Conservation (phyloP, 768 basidiomycete genomes). For the Tylopilus felleus region DNA sequence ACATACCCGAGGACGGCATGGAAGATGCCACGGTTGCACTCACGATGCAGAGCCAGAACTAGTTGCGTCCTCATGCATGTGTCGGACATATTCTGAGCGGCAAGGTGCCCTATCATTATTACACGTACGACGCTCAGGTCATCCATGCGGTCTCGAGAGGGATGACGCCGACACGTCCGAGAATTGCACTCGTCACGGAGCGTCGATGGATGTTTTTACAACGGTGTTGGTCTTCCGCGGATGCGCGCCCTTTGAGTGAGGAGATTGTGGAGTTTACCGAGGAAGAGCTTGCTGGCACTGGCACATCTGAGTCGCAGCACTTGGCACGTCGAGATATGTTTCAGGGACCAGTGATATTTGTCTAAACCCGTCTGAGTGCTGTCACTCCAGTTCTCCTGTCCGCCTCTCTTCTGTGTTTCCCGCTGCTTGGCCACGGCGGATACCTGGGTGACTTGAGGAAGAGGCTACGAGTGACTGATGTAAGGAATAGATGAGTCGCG, state of each 20-base stretch:
- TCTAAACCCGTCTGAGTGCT: too few relatives aligned
- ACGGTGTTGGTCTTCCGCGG: conserved; percentile 23
- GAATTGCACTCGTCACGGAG: not conserved
- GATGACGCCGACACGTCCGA: not conserved
- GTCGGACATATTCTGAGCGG: conserved; percentile 2
- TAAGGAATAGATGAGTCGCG: too few relatives aligned
- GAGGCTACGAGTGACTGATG: too few relatives aligned
- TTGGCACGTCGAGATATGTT: not conserved
- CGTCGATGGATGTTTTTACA: conserved; percentile 10
- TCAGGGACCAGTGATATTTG: too few relatives aligned
- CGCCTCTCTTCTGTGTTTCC: too few relatives aligned
- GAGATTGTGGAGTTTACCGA: conserved; percentile 23
- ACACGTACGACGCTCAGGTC: conserved; percentile 7
- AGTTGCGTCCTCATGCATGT: too few relatives aligned
- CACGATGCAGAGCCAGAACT: conserved; percentile 3
- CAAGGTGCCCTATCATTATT: conserved; percentile 14
- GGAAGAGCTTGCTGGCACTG: not conserved
- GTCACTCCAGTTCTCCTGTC: too few relatives aligned
- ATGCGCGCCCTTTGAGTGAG: conserved; percentile 29
- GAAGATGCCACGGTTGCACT: not conserved
- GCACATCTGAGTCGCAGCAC: not conserved
- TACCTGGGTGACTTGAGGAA: too few relatives aligned
- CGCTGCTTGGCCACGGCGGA: too few relatives aligned
- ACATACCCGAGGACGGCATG: not conserved
- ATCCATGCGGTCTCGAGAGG: conserved; percentile 4